Base-by-base conservation (phyloP, 208 protist genomes). In the Naegleria lovaniensis region DNA sequence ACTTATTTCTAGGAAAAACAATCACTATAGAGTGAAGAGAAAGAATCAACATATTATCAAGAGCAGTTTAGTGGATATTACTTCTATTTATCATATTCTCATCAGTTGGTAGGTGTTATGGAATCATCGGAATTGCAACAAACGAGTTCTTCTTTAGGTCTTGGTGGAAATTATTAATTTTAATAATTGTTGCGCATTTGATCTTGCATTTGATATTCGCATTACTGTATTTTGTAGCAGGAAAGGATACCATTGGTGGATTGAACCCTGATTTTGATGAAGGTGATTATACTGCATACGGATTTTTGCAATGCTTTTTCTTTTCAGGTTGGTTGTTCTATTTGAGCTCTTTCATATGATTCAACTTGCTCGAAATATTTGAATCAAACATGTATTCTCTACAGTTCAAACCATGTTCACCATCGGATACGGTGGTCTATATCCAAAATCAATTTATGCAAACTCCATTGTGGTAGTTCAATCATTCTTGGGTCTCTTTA, bases 371-470 rank as follows among this genome's bases (percentile, higher is more conserved):
- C n/a, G n/a, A n/a, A n/a, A n/a, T n/a, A n/a, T n/a, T n/a, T n/a
- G n/a, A n/a, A n/a, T n/a, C n/a, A n/a, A n/a, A n/a, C n/a, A n/a
- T n/a, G n/a, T n/a, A n/a, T n/a, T 75, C 58, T 33, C 5, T 48
- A 48, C 7, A 48, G 83, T 85, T 48, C 83, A 85, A 43, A 85
- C 83, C 6, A 85, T 85, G 83, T 85, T 48, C 29, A 85, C 83
- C 5, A 85, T 85, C n/a, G 83, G 83, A 4, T 85, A 85, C 25
- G 83, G 83, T 43, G 83, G 40, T 25, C 11, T 85, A 0, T 48
- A 85, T 48, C 83, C 83, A 85, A 85, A 51, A 48, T 85, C 83
- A 9, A 43, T 43, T n/a, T 85, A 85, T 85, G 83, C 83, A 33
- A 85, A 85, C 41, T 11, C 25, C 0, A 0, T 85, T 3, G 83